These are phyloP conservation scores for Blastobotrys persicus DNA, from an alignment of 1,139 yeast genomes.

Conservation along the genomic window DNA sequence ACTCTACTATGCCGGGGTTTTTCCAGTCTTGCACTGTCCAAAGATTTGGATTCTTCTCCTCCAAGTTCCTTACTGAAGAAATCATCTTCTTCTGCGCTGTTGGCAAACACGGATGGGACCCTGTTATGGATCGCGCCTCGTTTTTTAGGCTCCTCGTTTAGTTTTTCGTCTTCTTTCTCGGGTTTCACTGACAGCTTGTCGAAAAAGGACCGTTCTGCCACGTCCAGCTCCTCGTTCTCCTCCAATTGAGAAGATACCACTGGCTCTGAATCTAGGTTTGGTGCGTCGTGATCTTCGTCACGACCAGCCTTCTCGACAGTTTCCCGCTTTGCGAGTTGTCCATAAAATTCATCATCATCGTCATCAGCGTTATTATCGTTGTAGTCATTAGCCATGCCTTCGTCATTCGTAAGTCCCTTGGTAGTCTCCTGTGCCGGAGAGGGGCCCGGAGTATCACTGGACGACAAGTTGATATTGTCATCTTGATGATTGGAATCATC, in stretches of 20 bases:
- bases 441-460: neutral
- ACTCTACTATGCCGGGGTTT: conserved; percentile 20
- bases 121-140: conserved; percentile 19
- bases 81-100: conserved; percentile 24
- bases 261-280: neutral
- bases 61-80: conserved; percentile 13
- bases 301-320: neutral
- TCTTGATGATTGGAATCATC: conserved; percentile 4
- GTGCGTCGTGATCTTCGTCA: neutral
- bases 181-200: neutral
- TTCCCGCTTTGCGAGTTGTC: neutral
- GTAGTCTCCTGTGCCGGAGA: neutral
- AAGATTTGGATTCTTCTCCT: neutral
- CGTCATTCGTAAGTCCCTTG: neutral
- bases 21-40: neutral
- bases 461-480: neutral
- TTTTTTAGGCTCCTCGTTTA: no score
- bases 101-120: conserved; percentile 24
- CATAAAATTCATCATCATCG: conserved; percentile 5
- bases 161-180: no score
- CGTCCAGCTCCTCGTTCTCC: neutral
- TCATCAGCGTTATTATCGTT: conserved; percentile 10
- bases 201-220: conserved; percentile 3
- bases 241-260: neutral
- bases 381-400: conserved; percentile 13